Evolutionary conservation across 1,139 yeast genomes (phyloP).

Genomic region (Geotrichum klebahnii): DNA sequence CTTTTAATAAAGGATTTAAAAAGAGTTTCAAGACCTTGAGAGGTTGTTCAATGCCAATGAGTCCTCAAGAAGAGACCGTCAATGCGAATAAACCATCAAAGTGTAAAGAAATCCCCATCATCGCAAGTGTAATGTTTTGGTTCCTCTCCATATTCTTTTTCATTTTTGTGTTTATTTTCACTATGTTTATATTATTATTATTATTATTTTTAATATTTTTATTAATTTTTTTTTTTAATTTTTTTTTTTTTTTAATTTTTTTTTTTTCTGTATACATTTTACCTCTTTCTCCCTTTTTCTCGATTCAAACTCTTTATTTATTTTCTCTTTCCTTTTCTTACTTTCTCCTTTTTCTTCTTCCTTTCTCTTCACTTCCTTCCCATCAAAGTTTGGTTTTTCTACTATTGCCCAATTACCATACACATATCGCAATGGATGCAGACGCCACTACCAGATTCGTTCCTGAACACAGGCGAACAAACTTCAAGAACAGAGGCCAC

Average conservation of each 20-base stretch:
- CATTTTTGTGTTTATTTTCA: not conserved
- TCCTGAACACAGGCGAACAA: conserved; percentile 96
- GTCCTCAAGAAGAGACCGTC: no score
- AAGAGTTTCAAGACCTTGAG: no score
- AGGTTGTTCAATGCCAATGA: no score
- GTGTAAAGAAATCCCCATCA: no score
- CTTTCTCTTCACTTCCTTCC: conserved; percentile 3
- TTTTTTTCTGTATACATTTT: not conserved
- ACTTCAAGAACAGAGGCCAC: conserved; percentile 90
- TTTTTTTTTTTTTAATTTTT: conserved; percentile 1
- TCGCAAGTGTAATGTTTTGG: no score
- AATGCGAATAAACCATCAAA: no score
- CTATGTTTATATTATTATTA: not conserved
- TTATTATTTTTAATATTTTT: not conserved
- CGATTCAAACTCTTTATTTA: not conserved
- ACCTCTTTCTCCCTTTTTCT: not conserved
- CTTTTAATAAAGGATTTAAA: no score
- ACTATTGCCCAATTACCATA: not conserved
- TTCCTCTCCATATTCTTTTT: no score
- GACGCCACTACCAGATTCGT: conserved; percentile 82
- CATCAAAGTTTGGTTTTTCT: not conserved
- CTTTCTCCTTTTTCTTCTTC: conserved; percentile 4
- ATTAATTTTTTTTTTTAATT: not conserved
- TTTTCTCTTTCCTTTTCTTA: not conserved
- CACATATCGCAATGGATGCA: conserved; percentile 52